Percentiles rank a stretch among this genome's conserved stretches.
These are phyloP conservation scores for Puccinia polysora DNA, from an alignment of 1,284 basidiomycete genomes.

Conservation along the genomic window DNA sequence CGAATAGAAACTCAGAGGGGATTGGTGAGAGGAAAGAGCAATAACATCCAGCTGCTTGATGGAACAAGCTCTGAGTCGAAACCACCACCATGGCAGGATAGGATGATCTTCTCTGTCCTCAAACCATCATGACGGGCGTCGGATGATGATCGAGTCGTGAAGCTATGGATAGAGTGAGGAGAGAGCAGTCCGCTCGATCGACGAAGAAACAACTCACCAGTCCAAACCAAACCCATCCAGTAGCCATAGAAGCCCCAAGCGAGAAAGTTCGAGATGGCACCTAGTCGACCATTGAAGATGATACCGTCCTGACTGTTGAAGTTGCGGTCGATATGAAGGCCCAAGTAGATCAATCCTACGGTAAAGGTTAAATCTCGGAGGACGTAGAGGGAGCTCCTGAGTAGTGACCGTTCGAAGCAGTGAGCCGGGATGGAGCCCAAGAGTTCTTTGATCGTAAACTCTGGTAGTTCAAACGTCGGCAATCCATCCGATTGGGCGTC, in stretches of 20 bases:
- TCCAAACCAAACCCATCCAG: slow-evolving; percentile 38
- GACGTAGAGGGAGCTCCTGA: slow-evolving; percentile 77
- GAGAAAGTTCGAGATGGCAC: slow-evolving; percentile 33
- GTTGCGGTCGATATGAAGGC: slow-evolving; percentile 19
- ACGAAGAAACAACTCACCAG: slow-evolving; percentile 13
- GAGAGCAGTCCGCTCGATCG: too few species aligned
- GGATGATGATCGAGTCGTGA: too few species aligned
- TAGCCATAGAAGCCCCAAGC: slow-evolving; percentile 63
- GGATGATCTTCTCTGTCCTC: too few species aligned
- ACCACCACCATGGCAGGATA: too few species aligned
- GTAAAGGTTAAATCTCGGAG: slow-evolving; percentile 32
- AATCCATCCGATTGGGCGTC: background rate
- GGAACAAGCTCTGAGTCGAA: too few species aligned
- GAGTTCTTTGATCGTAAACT: slow-evolving; percentile 74
- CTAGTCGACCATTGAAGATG: slow-evolving; percentile 7
- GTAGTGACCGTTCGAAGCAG: slow-evolving; percentile 85
- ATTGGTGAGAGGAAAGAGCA: too few species aligned
- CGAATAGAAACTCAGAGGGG: too few species aligned
- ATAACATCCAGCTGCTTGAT: too few species aligned
- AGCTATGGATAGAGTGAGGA: too few species aligned
- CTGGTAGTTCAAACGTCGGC: slow-evolving; percentile 22
- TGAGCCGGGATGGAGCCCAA: slow-evolving; percentile 77
- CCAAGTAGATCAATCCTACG: slow-evolving; percentile 7
- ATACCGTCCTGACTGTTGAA: slow-evolving; percentile 25
- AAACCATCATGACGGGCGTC: too few species aligned